These are phyloP conservation scores for Arctostaphylos glauca DNA, from an alignment of 148 eudicot species.

Conservation along the genomic window DNA sequence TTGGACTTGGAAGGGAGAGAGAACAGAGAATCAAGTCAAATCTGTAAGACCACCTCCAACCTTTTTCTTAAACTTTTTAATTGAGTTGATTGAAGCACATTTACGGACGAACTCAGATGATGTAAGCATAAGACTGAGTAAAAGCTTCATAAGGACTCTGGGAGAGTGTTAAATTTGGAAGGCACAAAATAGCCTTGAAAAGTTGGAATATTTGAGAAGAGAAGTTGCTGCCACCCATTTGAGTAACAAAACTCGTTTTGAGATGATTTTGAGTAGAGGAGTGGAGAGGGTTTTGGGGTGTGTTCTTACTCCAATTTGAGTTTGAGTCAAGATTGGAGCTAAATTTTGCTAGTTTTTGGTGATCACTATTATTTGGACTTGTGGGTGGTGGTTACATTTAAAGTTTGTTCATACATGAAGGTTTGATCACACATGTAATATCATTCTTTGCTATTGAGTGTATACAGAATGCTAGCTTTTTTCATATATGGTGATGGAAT, in stretches of 20 bases:
- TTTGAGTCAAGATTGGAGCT: background rate
- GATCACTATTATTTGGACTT: background rate
- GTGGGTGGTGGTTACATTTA: background rate
- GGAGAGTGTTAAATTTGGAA: background rate
- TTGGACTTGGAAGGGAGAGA: background rate
- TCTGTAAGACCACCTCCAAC: background rate
- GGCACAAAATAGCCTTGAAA: background rate
- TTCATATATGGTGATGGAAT: background rate
- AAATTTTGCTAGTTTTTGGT: background rate
- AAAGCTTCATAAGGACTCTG: background rate
- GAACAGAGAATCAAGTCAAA: background rate
- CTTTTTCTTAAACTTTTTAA: background rate
- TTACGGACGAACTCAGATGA: background rate
- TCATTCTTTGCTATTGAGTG: background rate
- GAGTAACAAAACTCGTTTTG: background rate
- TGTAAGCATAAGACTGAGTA: background rate
- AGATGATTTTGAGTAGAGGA: background rate
- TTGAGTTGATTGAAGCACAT: background rate
- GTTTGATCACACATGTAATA: background rate
- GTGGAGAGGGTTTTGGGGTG: background rate
- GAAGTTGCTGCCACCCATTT: background rate
- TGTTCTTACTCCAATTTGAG: background rate
- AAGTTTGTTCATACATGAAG: background rate
- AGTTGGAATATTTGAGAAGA: background rate
- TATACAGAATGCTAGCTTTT: background rate